Evolutionary conservation across 2,329 filamentous ascomycete species (phyloP), one percentile per base, ranked within the genome.

Genomic region (Dendryphion nanum): DNA sequence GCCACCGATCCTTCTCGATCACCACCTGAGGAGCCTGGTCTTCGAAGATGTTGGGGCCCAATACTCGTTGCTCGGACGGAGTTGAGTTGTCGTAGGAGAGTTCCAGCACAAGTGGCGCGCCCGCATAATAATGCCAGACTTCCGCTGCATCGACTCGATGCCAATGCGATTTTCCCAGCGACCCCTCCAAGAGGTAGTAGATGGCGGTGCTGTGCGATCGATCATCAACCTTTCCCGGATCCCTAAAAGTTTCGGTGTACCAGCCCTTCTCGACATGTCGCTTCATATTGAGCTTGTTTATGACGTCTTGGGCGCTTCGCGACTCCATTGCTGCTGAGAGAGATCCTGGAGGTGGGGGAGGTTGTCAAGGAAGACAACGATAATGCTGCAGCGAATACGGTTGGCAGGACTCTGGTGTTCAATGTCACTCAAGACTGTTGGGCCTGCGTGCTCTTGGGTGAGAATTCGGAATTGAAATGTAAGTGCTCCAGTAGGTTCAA

Each of bases 101-200:
- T 2, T 66, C 71, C 10, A 77, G 52, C 12, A 53, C 63, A 33
- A 78, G 50, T 1, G 74, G 74, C 5, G 74, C 73, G 4, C 75
- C 75, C 5, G 71, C 74, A 34, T 77, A 77, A 58, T 73, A 68
- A 48, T 78, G 75, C 75, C 75, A 78, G 6, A 74, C 55, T 50
- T 77, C 69, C 3, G 70, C 69, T 39, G 76, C 72, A 33, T 51
- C 48, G 41, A 74, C 67, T 5, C 70, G 70, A 54, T 78, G 75
- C 74, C 73, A 77, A 39, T 67, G 52, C 4, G 74, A 77, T 15
- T 63, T 67, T 12, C 41, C 46, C 1, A 46, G 55, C 7, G 57
- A 44, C 21, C 71, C 69, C 38, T 76, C 68, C 6, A 77, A 68
- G 0, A 77, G 66, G 47, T 77, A 77, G 61, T 77, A 77, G 48